Evolutionary conservation across 192 early-diverging fungal genomes (phyloP).

Genomic region (Haplosporangium gracile): DNA sequence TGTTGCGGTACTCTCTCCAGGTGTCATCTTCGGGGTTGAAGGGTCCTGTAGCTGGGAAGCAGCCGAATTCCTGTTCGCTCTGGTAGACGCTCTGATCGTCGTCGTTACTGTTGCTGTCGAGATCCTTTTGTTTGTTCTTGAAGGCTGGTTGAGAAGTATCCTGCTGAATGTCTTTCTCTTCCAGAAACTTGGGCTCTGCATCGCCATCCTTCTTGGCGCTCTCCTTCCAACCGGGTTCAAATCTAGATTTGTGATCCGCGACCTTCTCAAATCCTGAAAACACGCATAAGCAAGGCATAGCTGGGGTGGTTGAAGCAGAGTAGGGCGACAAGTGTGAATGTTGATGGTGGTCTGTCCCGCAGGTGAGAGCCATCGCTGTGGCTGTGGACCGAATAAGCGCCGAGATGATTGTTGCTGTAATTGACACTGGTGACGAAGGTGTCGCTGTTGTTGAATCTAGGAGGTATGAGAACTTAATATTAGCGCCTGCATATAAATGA

Average conservation of each 20-base stretch:
- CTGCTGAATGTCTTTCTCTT: not conserved
- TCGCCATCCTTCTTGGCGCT: not conserved
- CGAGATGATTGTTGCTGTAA: slow-evolving; percentile 5
- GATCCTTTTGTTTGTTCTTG: not conserved
- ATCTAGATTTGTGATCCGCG: not conserved
- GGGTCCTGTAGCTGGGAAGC: not conserved
- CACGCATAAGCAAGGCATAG: not conserved
- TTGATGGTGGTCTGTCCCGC: not conserved
- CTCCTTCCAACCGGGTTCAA: not conserved
- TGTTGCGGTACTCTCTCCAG: not conserved
- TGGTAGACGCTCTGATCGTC: not conserved
- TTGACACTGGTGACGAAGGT: not conserved
- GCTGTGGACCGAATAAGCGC: slow-evolving; percentile 12
- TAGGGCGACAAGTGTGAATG: not conserved
- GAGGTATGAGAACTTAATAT: not conserved
- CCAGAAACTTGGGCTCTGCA: not conserved
- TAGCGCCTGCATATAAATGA: not conserved
- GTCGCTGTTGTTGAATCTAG: not conserved
- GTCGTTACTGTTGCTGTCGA: not conserved
- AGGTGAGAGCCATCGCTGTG: slow-evolving; percentile 16
- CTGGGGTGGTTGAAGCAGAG: slow-evolving; percentile 14
- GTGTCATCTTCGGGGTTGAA: not conserved
- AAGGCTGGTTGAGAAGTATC: not conserved
- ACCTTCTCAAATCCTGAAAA: not conserved
- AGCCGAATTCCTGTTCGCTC: not conserved